phyloP scores from a whole-genome alignment of 805 yeast genomes.

The Wickerhamomyces canadensis region DNA sequence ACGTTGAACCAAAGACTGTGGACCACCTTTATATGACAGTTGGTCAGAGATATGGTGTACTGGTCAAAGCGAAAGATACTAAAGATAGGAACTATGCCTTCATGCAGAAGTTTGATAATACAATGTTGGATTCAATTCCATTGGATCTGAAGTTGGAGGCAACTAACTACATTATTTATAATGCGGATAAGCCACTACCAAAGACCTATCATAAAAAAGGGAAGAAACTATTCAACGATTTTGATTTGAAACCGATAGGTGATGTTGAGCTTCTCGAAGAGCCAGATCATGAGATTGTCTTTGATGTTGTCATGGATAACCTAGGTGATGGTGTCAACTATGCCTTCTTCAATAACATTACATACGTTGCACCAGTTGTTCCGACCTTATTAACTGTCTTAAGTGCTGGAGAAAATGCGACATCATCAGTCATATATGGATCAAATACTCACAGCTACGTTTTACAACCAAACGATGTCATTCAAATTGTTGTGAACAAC shows the following conservation, averaged over 20 bases:
- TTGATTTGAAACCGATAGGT: slow-evolving; percentile 35
- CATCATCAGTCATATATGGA: slow-evolving; percentile 64
- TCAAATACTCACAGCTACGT: slow-evolving; percentile 61
- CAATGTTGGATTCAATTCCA: slow-evolving; percentile 70
- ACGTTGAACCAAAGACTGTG: slow-evolving; percentile 51
- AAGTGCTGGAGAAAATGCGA: slow-evolving; percentile 51
- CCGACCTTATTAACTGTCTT: slow-evolving; percentile 66
- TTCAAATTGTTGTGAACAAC: slow-evolving; percentile 74
- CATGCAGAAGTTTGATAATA: slow-evolving; percentile 54
- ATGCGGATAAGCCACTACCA: slow-evolving; percentile 28
- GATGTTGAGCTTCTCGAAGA: slow-evolving; percentile 44
- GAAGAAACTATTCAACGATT: slow-evolving; percentile 27
- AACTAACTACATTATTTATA: slow-evolving; percentile 52
- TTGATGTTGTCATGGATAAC: slow-evolving; percentile 60
- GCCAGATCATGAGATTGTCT: slow-evolving; percentile 55
- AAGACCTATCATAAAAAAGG: slow-evolving; percentile 14
- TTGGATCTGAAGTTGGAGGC: slow-evolving; percentile 46
- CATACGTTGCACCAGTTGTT: slow-evolving; percentile 61
- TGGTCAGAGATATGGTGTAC: slow-evolving; percentile 76
- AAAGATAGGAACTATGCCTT: slow-evolving; percentile 49
- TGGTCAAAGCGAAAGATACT: slow-evolving; percentile 49
- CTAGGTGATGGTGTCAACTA: slow-evolving; percentile 71
- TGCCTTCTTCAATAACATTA: slow-evolving; percentile 67
- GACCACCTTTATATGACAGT: slow-evolving; percentile 60
- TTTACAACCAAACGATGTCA: slow-evolving; percentile 52